Conservation (phyloP, 2,329 filamentous ascomycete species). For the Ophiostoma sp. region DNA sequence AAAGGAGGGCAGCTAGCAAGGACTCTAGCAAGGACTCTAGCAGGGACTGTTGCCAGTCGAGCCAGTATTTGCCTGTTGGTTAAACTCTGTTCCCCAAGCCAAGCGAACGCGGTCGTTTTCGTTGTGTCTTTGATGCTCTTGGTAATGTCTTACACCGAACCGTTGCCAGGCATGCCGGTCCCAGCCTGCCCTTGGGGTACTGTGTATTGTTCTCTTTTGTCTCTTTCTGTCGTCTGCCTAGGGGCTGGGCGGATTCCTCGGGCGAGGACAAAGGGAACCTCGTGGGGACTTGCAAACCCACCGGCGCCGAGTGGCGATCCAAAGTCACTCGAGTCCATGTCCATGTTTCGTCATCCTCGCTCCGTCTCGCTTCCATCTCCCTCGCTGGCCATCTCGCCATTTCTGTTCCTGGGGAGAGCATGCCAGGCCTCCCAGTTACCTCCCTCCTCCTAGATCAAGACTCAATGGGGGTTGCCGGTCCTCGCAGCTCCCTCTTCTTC, state of each 20-base stretch:
- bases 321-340: slow-evolving; percentile 6
- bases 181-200: background rate
- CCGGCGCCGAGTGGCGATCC: background rate
- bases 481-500: background rate
- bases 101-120: background rate
- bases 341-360: slow-evolving; percentile 8
- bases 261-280: background rate
- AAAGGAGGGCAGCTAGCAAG: background rate
- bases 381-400: background rate
- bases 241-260: background rate
- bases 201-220: background rate
- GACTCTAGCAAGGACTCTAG: background rate
- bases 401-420: background rate
- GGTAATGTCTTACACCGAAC: slow-evolving; percentile 4
- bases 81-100: background rate
- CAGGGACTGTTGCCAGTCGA: background rate
- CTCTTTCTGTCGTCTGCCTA: background rate
- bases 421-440: background rate
- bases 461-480: background rate
- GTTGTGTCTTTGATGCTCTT: background rate
- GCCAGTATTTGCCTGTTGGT: background rate
- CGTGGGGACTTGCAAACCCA: background rate
- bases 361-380: background rate
- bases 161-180: background rate
- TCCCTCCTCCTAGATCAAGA: background rate